Base-by-base conservation (phyloP, 176 grass and related monocot species). In the Carex littledalei region DNA sequence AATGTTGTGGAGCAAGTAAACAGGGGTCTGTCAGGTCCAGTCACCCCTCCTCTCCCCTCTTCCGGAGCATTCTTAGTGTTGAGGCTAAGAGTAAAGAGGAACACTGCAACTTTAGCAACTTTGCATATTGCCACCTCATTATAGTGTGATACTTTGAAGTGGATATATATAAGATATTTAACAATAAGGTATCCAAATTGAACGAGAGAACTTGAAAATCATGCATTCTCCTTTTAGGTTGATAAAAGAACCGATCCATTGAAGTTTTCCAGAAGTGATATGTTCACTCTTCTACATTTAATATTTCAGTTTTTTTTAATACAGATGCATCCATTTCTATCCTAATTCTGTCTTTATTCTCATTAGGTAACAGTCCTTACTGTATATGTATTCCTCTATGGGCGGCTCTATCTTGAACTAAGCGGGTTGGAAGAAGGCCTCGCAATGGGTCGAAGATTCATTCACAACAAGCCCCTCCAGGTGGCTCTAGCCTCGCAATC, bases 321-420 rank as follows among this genome's bases (percentile, higher is more conserved):
- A 8, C 31, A 37, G 29, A 52, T 39, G 21, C 18, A 56, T 73
- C 34, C 34, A 53, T 41, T 39, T 81, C 43, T 73, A 75, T 78
- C 82, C 63, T 91, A 71, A 78, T 17, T 66, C 6, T 61, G 2
- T 31, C 39, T 84, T 86, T 74, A 71, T 58, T 87, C 20, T 8
- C 65, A 20, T 60, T 87, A 98, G 95, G 90, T 93, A 18, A 98
- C 95, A 1, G 93, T 98, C 65, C 84, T 90, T 83, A 98, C 91
- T 2, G 93, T 98, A 0, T 98, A 98, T 87, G 91, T 94, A 41
- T 98, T 98, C 35, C 93, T 98, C 10, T 98, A 98, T 43, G 95
- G 95, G 3, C 95, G 93, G 3, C 14, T 98, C 3, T 98, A 98
- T 85, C 92, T 98, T 72, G 93, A 91, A 49, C 91, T 98, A 12